phyloP scores from a whole-genome alignment of 208 protist species.

The Phytomonas serpens region DNA sequence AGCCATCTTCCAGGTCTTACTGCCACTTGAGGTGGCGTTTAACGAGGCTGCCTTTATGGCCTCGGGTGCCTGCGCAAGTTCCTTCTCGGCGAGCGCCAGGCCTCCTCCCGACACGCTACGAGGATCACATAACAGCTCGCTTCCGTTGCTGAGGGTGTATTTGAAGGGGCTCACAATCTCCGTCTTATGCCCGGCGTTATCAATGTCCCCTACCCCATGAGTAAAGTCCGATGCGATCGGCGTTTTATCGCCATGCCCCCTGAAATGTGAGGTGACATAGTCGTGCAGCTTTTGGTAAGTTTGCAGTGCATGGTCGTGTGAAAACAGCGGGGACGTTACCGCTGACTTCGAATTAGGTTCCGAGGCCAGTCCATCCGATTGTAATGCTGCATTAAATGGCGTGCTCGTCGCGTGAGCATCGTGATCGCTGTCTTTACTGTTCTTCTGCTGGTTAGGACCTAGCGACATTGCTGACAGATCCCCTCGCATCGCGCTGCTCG shows the following conservation, averaged over 20 bases:
- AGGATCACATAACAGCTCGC: neutral
- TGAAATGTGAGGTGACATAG: neutral
- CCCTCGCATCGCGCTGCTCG: neutral
- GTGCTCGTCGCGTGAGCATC: neutral
- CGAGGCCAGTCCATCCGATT: neutral
- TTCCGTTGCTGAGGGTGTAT: neutral
- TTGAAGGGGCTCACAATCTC: neutral
- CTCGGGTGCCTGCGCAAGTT: neutral
- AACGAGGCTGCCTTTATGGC: neutral
- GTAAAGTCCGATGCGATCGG: neutral
- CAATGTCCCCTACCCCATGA: neutral
- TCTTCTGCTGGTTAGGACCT: slow-evolving; percentile 4
- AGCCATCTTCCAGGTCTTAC: neutral
- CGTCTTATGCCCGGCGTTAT: neutral
- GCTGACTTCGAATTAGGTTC: neutral
- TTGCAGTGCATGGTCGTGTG: neutral
- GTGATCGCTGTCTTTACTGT: slow-evolving; percentile 1
- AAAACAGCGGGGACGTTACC: neutral
- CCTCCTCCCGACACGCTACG: slow-evolving; percentile 8
- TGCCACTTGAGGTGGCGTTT: neutral
- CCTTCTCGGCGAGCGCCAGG: slow-evolving; percentile 24
- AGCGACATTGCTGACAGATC: neutral
- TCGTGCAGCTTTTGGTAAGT: neutral
- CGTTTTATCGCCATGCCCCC: neutral
- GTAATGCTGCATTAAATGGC: neutral